Conservation (phyloP, 306 rosid genomes). For the Bauhinia variegata region DNA sequence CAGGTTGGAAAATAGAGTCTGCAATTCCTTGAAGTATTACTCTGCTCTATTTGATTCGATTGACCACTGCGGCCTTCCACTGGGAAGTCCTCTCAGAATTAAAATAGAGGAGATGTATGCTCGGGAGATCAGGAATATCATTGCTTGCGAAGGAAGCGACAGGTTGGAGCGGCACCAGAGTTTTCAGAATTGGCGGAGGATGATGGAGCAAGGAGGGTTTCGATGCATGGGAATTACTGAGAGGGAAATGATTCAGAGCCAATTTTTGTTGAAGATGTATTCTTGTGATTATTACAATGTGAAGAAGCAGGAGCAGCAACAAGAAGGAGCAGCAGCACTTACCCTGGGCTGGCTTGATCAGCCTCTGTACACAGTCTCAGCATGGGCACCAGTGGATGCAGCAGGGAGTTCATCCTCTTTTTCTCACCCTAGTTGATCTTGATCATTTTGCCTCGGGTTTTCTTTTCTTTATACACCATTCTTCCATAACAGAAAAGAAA, state of each 20-base stretch:
- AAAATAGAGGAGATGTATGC: conserved; percentile 83
- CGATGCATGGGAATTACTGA: conserved; percentile 53
- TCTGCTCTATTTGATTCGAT: conserved; percentile 78
- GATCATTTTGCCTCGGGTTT: conserved; percentile 23
- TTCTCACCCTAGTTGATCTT: conserved; percentile 63
- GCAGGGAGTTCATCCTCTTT: conserved; percentile 71
- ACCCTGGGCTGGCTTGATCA: conserved; percentile 77
- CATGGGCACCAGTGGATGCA: conserved; percentile 73
- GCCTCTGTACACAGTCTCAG: conserved; percentile 79
- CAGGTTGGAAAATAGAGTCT: conserved; percentile 66
- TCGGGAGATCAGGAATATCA: conserved; percentile 74
- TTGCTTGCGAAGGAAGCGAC: conserved; percentile 90
- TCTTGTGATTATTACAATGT: conserved; percentile 54
- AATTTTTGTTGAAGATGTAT: conserved; percentile 80
- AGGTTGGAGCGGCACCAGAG: conserved; percentile 83
- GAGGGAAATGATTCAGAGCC: conserved; percentile 71
- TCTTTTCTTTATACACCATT: conserved; percentile 33
- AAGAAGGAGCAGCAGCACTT: conserved; percentile 55
- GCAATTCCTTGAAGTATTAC: conserved; percentile 68
- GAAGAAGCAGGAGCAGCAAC: conserved; percentile 47
- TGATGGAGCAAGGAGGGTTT: conserved; percentile 81
- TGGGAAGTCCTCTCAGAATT: conserved; percentile 60
- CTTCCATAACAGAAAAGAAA: conserved; percentile 42
- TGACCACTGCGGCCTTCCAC: conserved; percentile 53
- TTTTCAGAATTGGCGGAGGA: conserved; percentile 78